Evolutionary conservation across 192 early-diverging fungal genomes (phyloP).

Genomic region (Globomyces pollinis-pini): DNA sequence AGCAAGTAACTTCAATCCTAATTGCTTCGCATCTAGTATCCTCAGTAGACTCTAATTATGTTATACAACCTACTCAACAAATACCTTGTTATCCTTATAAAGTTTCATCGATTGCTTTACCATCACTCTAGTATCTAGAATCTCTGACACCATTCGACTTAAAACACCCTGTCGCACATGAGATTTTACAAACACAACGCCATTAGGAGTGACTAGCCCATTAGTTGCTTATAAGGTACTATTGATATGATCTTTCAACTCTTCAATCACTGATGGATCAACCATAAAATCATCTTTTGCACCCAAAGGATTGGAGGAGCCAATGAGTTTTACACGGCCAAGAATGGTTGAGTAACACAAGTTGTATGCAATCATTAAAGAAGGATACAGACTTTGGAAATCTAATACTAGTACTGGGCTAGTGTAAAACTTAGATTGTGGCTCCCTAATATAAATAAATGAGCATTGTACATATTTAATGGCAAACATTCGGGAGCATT

Average conservation of each 20-base stretch:
- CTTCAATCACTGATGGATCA: slow-evolving; percentile 52
- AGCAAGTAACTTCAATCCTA: slow-evolving; percentile 82
- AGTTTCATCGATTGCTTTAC: slow-evolving; percentile 78
- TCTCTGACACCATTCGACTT: slow-evolving; percentile 73
- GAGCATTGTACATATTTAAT: no score
- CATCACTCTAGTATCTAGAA: slow-evolving; percentile 86
- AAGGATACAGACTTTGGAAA: slow-evolving; percentile 91
- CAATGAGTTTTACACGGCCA: no score
- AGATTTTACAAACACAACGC: slow-evolving; percentile 76
- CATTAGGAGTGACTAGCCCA: slow-evolving; percentile 72
- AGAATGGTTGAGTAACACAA: slow-evolving; percentile 90
- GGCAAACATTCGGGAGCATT: slow-evolving; percentile 82
- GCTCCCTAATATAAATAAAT: no score
- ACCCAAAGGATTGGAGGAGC: no score
- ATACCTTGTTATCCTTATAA: slow-evolving; percentile 53
- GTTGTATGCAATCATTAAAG: slow-evolving; percentile 95
- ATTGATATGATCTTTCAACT: neutral
- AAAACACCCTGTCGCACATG: slow-evolving; percentile 73
- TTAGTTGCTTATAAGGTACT: slow-evolving; percentile 49
- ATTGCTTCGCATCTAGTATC: slow-evolving; percentile 73
- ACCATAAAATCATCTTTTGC: slow-evolving; percentile 46
- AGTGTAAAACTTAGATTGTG: slow-evolving; percentile 70
- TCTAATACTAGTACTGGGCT: slow-evolving; percentile 84
- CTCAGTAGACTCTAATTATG: slow-evolving; percentile 52
- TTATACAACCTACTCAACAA: no score